Evolutionary conservation across 306 rosid species (phyloP).

Genomic region (Quercus glauca): DNA sequence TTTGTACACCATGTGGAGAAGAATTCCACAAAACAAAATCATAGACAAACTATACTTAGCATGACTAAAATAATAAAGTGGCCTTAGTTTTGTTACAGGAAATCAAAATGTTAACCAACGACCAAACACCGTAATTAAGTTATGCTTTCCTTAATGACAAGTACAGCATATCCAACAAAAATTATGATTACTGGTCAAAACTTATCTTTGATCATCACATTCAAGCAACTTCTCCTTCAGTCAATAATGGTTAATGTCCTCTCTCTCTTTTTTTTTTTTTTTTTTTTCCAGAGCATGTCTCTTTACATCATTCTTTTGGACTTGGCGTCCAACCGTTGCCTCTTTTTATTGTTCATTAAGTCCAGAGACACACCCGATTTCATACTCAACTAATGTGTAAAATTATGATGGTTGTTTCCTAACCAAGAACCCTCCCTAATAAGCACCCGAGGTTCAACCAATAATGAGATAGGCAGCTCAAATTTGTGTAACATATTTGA

Average conservation of each 20-base stretch:
- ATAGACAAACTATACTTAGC: not conserved
- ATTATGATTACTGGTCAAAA: not conserved
- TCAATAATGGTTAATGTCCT: slow-evolving; percentile 68
- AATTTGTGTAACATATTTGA: slow-evolving; percentile 51
- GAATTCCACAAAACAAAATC: not conserved
- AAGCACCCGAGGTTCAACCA: not conserved
- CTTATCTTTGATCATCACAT: not conserved
- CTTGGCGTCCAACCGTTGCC: slow-evolving; percentile 61
- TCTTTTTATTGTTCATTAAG: slow-evolving; percentile 39
- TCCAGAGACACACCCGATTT: no score
- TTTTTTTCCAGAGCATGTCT: slow-evolving; percentile 29
- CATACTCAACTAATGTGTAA: no score
- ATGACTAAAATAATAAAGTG: not conserved
- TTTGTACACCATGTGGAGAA: not conserved
- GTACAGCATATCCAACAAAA: not conserved
- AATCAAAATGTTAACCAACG: not conserved
- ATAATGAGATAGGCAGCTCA: slow-evolving; percentile 65
- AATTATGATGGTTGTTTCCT: slow-evolving; percentile 35
- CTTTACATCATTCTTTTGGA: slow-evolving; percentile 71
- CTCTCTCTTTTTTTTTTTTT: no score
- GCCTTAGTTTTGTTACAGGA: no score
- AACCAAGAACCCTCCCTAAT: slow-evolving; percentile 57
- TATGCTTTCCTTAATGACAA: not conserved
- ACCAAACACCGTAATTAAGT: not conserved
- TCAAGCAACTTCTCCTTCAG: slow-evolving; percentile 76